Evolutionary conservation across 116 monocot genomes (phyloP).

Genomic region (Cymodocea nodosa): DNA sequence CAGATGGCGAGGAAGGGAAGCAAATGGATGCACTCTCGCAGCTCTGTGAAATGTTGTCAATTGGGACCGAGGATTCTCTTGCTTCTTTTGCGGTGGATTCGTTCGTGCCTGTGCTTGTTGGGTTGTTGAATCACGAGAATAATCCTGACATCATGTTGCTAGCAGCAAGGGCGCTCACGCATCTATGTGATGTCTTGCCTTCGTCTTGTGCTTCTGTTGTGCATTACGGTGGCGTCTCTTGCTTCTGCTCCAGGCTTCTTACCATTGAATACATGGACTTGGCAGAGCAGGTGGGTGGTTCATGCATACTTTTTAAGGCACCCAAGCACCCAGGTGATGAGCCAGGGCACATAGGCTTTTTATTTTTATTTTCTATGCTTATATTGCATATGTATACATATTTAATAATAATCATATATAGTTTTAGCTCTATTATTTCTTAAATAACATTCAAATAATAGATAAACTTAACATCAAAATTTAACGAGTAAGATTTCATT

Average conservation of each 20-base stretch:
- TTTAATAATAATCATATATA: too few species aligned
- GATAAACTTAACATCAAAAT: too few species aligned
- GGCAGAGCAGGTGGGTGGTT: constrained; percentile 68
- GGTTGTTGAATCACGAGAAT: constrained; percentile 75
- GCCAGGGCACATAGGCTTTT: too few species aligned
- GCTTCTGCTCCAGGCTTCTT: constrained; percentile 75
- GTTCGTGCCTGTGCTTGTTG: constrained; percentile 89
- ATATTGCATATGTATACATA: too few species aligned
- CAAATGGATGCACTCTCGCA: constrained; percentile 89
- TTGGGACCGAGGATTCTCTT: constrained; percentile 87
- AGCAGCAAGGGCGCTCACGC: constrained; percentile 85
- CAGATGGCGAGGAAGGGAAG: constrained; percentile 82
- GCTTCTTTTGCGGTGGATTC: constrained; percentile 87
- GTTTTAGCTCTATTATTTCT: too few species aligned
- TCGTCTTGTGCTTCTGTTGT: constrained; percentile 92
- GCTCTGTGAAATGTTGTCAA: constrained; percentile 90
- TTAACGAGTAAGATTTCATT: too few species aligned
- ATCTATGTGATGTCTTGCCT: constrained; percentile 79
- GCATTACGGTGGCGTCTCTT: constrained; percentile 91
- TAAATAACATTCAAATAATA: too few species aligned
- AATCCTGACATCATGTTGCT: constrained; percentile 96
- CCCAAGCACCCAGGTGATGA: too few species aligned
- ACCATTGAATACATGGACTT: constrained; percentile 99
- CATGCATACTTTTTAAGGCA: too few species aligned
- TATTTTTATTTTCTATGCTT: too few species aligned